phyloP scores from a whole-genome alignment of 139 green algal genomes.

The Limnomonas spitsbergensis region DNA sequence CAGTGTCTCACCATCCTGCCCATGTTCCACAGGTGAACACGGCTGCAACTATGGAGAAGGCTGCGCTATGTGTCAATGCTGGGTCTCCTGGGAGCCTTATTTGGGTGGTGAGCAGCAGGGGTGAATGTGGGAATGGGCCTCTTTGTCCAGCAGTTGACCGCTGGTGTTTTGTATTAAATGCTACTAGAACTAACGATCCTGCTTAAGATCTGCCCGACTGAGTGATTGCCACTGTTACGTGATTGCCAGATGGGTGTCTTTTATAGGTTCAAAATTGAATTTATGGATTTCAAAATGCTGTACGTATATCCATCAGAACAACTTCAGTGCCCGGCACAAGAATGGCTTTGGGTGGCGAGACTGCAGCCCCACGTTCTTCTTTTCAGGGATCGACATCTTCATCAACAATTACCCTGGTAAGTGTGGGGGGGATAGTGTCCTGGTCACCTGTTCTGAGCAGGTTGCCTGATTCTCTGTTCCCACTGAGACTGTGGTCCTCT shows the following conservation, averaged over 20 bases:
- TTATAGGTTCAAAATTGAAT: neutral
- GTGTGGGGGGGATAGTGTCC: neutral
- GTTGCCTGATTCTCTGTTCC: neutral
- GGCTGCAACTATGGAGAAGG: constrained; percentile 22
- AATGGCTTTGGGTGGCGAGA: constrained; percentile 24
- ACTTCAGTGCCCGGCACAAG: constrained; percentile 26
- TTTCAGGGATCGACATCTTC: constrained; percentile 15
- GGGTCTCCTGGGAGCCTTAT: constrained; percentile 20
- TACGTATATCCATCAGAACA: constrained; percentile 13
- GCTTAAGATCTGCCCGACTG: neutral
- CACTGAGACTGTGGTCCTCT: too few species aligned
- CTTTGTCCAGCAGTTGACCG: too few species aligned
- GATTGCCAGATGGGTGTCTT: too few species aligned
- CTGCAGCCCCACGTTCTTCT: constrained; percentile 19
- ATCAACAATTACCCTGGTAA: constrained; percentile 27
- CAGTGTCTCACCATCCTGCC: neutral
- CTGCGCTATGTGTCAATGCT: constrained; percentile 5
- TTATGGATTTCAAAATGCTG: neutral
- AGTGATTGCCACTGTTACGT: too few species aligned
- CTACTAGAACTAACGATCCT: neutral
- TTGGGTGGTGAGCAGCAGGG: constrained; percentile 32
- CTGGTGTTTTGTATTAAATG: constrained; percentile 1
- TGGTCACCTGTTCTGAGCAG: neutral
- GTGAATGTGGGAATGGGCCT: too few species aligned
- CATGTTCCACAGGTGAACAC: neutral